Evolutionary conservation across 2,329 filamentous ascomycete species (phyloP).

Genomic region (Cladosporium halotolerans): DNA sequence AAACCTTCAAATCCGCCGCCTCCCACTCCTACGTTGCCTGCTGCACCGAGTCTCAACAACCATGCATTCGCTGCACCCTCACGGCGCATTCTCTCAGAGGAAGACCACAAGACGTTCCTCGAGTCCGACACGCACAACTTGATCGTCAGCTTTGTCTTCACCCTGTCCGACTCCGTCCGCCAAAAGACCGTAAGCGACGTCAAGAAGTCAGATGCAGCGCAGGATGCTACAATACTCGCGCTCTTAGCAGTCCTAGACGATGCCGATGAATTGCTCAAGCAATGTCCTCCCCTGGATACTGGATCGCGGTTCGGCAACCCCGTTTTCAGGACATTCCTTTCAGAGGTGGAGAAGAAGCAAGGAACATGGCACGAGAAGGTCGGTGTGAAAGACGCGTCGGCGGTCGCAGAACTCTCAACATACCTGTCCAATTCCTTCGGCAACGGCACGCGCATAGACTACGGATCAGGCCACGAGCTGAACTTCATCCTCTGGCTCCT

Average conservation of each 20-base stretch:
- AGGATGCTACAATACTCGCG: constrained; percentile 55
- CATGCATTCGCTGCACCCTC: constrained; percentile 58
- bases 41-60: constrained; percentile 54
- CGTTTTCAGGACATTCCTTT: constrained; percentile 76
- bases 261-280: constrained; percentile 59
- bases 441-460: constrained; percentile 82
- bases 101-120: constrained; percentile 77
- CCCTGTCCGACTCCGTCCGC: constrained; percentile 72
- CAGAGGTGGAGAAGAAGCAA: constrained; percentile 48
- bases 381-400: constrained; percentile 45
- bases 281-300: constrained; percentile 75
- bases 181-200: constrained; percentile 60
- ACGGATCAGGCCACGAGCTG: constrained; percentile 93
- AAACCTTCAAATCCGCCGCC: constrained; percentile 53
- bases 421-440: constrained; percentile 84
- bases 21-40: constrained; percentile 65
- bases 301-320: constrained; percentile 94
- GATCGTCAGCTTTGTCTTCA: constrained; percentile 78
- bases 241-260: constrained; percentile 66
- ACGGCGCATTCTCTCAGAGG: constrained; percentile 71
- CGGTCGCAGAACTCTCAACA: constrained; percentile 64
- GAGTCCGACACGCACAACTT: constrained; percentile 69
- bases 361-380: constrained; percentile 60
- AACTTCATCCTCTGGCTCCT: constrained; percentile 96
- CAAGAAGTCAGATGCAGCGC: constrained; percentile 43